Conservation (phyloP, 2,329 filamentous ascomycete genomes). For the Monilinia polystroma region DNA sequence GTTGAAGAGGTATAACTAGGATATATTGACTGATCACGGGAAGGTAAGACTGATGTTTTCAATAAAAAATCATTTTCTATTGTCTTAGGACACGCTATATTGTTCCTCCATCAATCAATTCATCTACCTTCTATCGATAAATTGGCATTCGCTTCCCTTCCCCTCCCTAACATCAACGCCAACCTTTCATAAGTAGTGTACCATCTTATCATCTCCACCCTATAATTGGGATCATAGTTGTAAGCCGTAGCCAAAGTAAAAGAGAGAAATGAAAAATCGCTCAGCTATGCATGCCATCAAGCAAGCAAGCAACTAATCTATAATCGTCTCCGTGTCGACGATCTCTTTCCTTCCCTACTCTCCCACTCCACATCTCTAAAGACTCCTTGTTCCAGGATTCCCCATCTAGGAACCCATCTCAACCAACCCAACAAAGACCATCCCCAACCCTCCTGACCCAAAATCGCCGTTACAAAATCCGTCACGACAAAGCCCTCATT, state of each 20-base stretch:
- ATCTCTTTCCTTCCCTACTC: no score
- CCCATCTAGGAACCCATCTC: conserved; percentile 18
- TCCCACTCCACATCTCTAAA: not conserved
- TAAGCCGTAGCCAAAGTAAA: conserved; percentile 7
- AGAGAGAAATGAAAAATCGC: conserved; percentile 4
- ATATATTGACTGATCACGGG: not conserved
- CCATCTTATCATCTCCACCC: no score
- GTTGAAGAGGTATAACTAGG: not conserved
- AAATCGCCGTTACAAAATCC: not conserved
- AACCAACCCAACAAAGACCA: conserved; percentile 15
- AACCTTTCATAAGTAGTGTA: not conserved
- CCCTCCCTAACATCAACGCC: not conserved
- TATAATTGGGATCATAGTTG: not conserved
- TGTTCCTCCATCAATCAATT: not conserved
- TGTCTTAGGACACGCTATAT: not conserved
- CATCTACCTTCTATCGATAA: not conserved
- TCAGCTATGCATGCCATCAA: not conserved
- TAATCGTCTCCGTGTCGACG: not conserved
- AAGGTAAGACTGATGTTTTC: no score
- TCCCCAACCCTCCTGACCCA: not conserved
- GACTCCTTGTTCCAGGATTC: not conserved
- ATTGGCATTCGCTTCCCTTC: not conserved
- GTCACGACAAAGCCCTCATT: conserved; percentile 14
- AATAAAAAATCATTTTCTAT: not conserved
- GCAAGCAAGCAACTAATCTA: conserved; percentile 1